phyloP scores from a whole-genome alignment of 2,329 filamentous ascomycete genomes.

The Pseudogymnoascus sp. region DNA sequence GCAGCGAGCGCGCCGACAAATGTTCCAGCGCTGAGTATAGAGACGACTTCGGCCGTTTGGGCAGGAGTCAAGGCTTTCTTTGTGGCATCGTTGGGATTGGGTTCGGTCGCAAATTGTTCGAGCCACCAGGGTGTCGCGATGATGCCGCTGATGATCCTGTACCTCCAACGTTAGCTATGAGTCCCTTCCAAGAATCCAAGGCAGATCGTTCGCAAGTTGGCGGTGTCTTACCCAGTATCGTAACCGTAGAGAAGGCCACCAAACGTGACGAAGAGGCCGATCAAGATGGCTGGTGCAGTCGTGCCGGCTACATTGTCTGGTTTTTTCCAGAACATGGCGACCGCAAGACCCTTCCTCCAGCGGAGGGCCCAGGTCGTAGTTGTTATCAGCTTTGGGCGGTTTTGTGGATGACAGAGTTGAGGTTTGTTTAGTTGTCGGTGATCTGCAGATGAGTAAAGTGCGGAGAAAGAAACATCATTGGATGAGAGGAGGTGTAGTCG shows the following conservation, averaged over 20 bases:
- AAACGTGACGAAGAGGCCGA: constrained; percentile 62
- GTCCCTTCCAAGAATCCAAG: not conserved
- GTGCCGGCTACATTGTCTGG: constrained; percentile 67
- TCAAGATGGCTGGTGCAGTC: constrained; percentile 63
- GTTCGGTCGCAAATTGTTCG: constrained; percentile 47
- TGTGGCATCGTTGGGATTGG: constrained; percentile 27
- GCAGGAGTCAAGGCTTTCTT: constrained; percentile 35
- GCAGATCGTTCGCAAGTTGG: not conserved
- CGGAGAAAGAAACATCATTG: constrained; percentile 5
- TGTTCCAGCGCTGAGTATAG: constrained; percentile 75
- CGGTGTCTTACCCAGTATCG: constrained; percentile 55
- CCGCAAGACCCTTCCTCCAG: constrained; percentile 3
- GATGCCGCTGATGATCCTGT: constrained; percentile 61
- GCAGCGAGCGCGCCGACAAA: constrained; percentile 64
- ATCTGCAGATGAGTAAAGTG: constrained; percentile 5
- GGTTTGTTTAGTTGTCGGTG: constrained; percentile 2
- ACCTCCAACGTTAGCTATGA: constrained; percentile 13
- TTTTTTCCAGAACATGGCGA: constrained; percentile 48
- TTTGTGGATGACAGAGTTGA: constrained; percentile 1
- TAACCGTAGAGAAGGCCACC: constrained; percentile 63
- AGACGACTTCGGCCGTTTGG: constrained; percentile 66
- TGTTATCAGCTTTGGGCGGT: constrained; percentile 2
- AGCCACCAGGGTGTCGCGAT: constrained; percentile 62
- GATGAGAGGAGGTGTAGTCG: not conserved
- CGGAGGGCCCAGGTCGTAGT: constrained; percentile 3